Conservation (phyloP, 352 stramenopile species). For the Albugo candida region DNA sequence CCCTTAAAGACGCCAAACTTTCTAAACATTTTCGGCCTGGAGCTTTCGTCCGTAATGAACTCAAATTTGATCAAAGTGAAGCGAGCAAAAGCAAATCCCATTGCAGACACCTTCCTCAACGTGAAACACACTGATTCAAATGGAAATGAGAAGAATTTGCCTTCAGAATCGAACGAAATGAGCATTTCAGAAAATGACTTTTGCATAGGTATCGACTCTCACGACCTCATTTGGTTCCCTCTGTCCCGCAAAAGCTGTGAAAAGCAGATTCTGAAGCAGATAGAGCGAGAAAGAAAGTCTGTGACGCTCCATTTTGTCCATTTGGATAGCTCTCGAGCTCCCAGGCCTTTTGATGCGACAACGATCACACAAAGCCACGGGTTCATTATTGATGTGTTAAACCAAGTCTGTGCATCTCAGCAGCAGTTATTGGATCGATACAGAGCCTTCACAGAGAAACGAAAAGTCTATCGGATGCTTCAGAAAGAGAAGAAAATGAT, state of each 20-base stretch:
- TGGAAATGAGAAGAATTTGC: too few relatives aligned
- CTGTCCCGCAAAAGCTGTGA: slow-evolving; percentile 17
- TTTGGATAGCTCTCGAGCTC: slow-evolving; percentile 10
- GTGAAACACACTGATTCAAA: too few relatives aligned
- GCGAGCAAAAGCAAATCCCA: too few relatives aligned
- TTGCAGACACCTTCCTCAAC: too few relatives aligned
- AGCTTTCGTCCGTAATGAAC: slow-evolving; percentile 8
- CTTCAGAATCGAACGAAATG: too few relatives aligned
- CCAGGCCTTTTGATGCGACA: slow-evolving; percentile 17
- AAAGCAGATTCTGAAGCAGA: slow-evolving; percentile 12
- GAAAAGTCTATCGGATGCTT: slow-evolving; percentile 3
- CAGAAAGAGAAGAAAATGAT: slow-evolving; percentile 43
- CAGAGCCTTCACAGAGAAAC: slow-evolving; percentile 17
- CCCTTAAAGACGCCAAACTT: not conserved
- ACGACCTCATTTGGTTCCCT: slow-evolving; percentile 11
- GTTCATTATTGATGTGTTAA: slow-evolving; percentile 23
- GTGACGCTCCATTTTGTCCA: slow-evolving; percentile 42
- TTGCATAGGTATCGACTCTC: too few relatives aligned
- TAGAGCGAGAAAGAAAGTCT: slow-evolving; percentile 5
- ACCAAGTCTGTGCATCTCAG: slow-evolving; percentile 17
- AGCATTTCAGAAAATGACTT: too few relatives aligned
- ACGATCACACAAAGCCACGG: slow-evolving; percentile 18
- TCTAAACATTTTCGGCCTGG: slow-evolving; percentile 10
- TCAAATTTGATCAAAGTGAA: slow-evolving; percentile 31
- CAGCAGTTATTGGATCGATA: slow-evolving; percentile 18